These are phyloP conservation scores for Debaryomyces subglobosus DNA, from an alignment of 1,139 yeast genomes.

Conservation along the genomic window DNA sequence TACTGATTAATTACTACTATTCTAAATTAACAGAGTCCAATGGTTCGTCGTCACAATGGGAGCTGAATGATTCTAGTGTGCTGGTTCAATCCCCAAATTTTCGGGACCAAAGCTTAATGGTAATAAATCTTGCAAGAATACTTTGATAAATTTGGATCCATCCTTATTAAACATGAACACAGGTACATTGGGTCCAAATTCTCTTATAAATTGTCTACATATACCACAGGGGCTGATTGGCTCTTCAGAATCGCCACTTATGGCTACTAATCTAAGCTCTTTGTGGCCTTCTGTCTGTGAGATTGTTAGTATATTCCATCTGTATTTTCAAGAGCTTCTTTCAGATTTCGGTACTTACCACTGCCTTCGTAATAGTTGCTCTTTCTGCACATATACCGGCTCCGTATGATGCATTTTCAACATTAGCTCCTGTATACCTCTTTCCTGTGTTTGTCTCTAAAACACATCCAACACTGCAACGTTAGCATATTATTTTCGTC, in stretches of 20 bases:
- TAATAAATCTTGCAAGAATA: constrained; percentile 62
- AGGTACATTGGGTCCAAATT: constrained; percentile 59
- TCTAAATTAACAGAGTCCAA: neutral
- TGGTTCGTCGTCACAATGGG: neutral
- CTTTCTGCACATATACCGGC: constrained; percentile 93
- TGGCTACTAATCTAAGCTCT: constrained; percentile 65
- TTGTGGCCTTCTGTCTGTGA: constrained; percentile 45
- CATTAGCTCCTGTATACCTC: constrained; percentile 73
- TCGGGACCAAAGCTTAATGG: constrained; percentile 92
- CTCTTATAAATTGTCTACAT: constrained; percentile 86
- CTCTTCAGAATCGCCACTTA: constrained; percentile 62
- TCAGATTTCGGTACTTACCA: constrained; percentile 28
- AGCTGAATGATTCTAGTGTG: neutral
- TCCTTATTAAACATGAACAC: constrained; percentile 62
- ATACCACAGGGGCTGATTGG: constrained; percentile 91
- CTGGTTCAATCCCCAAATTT: constrained; percentile 37
- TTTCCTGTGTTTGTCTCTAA: constrained; percentile 56
- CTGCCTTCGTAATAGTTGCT: constrained; percentile 71
- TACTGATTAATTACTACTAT: neutral
- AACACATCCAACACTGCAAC: constrained; percentile 77
- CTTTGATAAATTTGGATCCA: constrained; percentile 46
- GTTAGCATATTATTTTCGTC: constrained; percentile 21
- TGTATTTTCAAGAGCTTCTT: neutral
- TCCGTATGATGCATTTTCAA: constrained; percentile 91
- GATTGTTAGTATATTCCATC: neutral